Evolutionary conservation across 768 basidiomycete genomes (phyloP), one percentile per base, ranked within the genome.

Genomic region (Pluteus cervinus): DNA sequence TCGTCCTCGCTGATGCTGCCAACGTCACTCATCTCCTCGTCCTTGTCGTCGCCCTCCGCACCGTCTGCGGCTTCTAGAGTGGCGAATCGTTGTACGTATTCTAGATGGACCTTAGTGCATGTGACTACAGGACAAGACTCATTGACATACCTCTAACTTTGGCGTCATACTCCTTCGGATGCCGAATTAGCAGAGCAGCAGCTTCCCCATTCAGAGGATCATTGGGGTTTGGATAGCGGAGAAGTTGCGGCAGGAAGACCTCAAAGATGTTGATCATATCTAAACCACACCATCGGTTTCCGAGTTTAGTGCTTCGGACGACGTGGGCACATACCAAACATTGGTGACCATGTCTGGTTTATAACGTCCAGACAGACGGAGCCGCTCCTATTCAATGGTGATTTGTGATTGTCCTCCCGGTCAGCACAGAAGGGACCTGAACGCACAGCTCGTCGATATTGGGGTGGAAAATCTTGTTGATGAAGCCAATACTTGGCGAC

Each of bases 231-330:
- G 96, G 96, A 59, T 99, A 99, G 32, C 93, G 86, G 39, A 99
- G 65, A 2, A 99, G 77, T 60, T 99, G 96, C 4, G 96, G 96
- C 29, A 99, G 72, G 67, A 99, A 99, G 34, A 89, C 85, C 60
- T 99, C 96, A 54, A 99, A 98, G 46, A 99, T 98, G 57, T 99
- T 99, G 69, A 97, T 89, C 86, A 98, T 93, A 63, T 98, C 94
- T 97, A 34, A 33, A 24, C 20, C 14, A 17, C 15, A n/a, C 9
- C 14, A 18, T 7, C 8, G 23, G 24, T 26, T 30, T 35, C 16
- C 29, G 26, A 22, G 12, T 18, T 18, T 16, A 18, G 24, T 18
- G 7, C n/a, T n/a, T n/a, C n/a, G n/a, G 21, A 3, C 14, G 20
- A 35, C 21, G 35, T 15, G 33, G 17, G 18, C 24, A 68, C 84